Percentiles rank a stretch among this genome's conserved stretches.
These are phyloP conservation scores for Talaromyces sp. DNA, from an alignment of 2,329 filamentous ascomycete species.

Conservation along the genomic window DNA sequence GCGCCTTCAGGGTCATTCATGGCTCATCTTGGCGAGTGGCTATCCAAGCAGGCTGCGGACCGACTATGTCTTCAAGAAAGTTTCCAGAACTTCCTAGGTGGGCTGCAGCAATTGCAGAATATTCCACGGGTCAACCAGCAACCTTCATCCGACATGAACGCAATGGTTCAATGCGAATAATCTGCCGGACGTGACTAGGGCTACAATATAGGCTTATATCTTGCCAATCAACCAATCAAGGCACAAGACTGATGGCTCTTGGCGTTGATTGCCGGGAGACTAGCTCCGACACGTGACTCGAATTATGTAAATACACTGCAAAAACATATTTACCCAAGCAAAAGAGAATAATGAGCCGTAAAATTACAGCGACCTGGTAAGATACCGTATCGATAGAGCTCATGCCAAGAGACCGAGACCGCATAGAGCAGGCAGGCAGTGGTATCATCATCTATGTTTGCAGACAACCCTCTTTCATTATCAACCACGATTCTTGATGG, in stretches of 20 bases:
- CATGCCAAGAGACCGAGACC: slow-evolving; percentile 1
- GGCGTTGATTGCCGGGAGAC: neutral
- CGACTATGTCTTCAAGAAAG: no score
- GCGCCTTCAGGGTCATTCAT: no score
- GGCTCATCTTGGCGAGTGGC: no score
- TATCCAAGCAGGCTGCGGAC: no score
- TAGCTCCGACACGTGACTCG: neutral
- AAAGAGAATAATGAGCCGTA: no score
- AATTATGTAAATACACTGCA: neutral
- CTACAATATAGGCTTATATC: no score
- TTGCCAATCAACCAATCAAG: neutral
- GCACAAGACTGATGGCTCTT: neutral
- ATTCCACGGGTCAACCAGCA: no score
- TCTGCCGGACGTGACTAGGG: no score
- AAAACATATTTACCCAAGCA: neutral
- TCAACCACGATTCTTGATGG: neutral
- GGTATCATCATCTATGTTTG: slow-evolving; percentile 5
- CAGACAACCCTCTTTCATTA: neutral
- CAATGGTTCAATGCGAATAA: no score
- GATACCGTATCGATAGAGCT: neutral
- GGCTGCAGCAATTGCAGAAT: no score
- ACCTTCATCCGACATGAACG: no score
- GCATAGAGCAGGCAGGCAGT: neutral
- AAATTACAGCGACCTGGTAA: neutral
- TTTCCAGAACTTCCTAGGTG: no score